phyloP scores from a whole-genome alignment of 176 grass and related monocot genomes.

The Musa acuminata region DNA sequence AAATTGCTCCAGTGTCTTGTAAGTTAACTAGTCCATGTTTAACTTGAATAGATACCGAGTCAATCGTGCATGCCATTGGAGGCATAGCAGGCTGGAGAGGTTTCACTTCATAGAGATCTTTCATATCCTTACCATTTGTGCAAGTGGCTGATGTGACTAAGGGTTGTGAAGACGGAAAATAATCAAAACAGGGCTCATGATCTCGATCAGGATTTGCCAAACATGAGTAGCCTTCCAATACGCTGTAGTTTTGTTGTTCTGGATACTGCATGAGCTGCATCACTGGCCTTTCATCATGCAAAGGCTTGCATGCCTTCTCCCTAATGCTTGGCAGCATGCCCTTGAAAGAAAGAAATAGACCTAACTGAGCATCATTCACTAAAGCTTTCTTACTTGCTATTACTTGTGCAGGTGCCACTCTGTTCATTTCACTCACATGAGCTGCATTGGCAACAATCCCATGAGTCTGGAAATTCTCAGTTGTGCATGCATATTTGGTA shows the following conservation, averaged over 20 bases:
- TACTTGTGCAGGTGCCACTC: not conserved
- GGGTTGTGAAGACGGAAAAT: not conserved
- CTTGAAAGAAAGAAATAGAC: conserved; percentile 12
- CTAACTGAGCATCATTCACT: not conserved
- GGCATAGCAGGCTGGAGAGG: not conserved
- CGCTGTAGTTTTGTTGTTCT: not conserved
- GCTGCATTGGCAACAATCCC: not conserved
- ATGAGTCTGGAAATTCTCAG: not conserved
- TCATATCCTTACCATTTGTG: not conserved
- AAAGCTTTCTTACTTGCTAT: not conserved
- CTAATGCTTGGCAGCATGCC: conserved; percentile 3
- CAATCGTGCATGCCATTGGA: conserved; percentile 3
- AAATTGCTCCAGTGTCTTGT: conserved; percentile 10
- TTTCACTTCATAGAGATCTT: conserved; percentile 10
- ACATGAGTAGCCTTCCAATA: conserved; percentile 1
- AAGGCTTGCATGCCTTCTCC: not conserved
- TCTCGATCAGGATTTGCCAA: conserved; percentile 5
- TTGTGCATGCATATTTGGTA: not conserved
- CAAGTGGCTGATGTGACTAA: not conserved
- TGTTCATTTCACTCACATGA: not conserved
- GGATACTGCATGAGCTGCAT: conserved; percentile 15
- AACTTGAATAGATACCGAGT: conserved; percentile 5
- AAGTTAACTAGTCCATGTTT: conserved; percentile 1
- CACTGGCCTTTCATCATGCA: not conserved
- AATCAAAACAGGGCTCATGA: not conserved